phyloP scores from a whole-genome alignment of 257 asterid genomes.

The Scutellaria barbata region DNA sequence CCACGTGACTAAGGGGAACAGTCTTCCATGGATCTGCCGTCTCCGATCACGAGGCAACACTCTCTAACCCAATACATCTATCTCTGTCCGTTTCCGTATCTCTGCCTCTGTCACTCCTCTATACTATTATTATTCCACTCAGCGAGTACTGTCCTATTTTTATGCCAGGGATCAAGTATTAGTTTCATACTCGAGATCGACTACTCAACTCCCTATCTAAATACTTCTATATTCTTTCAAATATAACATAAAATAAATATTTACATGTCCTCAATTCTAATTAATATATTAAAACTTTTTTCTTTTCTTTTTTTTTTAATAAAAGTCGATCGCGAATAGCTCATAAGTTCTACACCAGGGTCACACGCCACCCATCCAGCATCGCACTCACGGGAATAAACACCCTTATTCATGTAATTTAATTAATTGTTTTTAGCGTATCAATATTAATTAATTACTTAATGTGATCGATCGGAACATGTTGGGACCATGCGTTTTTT shows the following conservation, averaged over 20 bases:
- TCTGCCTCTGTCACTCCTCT: conserved; percentile 36
- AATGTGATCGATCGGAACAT: conserved; percentile 42
- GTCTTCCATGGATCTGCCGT: conserved; percentile 97
- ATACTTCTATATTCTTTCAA: too few species aligned
- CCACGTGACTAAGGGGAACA: conserved; percentile 94
- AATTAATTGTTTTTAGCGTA: not conserved
- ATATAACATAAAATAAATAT: too few species aligned
- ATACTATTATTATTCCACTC: not conserved
- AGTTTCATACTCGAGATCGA: too few species aligned
- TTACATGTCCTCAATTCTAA: too few species aligned
- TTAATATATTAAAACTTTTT: too few species aligned
- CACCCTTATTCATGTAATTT: conserved; percentile 30
- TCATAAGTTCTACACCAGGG: too few species aligned
- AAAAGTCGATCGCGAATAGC: too few species aligned
- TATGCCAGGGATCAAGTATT: too few species aligned
- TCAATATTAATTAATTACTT: not conserved
- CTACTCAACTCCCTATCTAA: too few species aligned
- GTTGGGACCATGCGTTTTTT: conserved; percentile 45
- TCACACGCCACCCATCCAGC: not conserved
- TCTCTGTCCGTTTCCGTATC: conserved; percentile 57
- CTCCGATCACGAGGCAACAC: conserved; percentile 89
- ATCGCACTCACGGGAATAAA: conserved; percentile 41
- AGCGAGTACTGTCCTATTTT: too few species aligned
- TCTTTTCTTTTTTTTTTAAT: too few species aligned
- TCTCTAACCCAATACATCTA: conserved; percentile 52